Conservation (phyloP, 768 basidiomycete genomes). For the Amanita rubescens region DNA sequence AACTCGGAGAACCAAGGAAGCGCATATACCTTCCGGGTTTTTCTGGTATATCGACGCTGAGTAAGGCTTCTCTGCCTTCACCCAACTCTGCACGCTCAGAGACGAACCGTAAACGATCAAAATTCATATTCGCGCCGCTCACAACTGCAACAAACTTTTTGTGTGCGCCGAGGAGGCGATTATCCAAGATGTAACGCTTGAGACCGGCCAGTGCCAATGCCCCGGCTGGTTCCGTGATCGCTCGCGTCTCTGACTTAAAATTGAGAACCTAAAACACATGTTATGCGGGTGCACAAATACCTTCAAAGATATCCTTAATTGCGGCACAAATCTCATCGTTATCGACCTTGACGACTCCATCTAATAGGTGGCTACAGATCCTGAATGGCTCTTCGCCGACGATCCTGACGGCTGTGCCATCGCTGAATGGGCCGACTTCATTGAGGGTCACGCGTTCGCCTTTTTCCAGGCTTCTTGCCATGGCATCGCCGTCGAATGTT, state of each 20-base stretch:
- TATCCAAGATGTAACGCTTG: constrained; percentile 77
- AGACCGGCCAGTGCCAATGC: constrained; percentile 88
- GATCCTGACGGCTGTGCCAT: constrained; percentile 94
- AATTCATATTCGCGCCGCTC: constrained; percentile 99
- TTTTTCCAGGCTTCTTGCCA: constrained; percentile 72
- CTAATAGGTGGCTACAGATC: constrained; percentile 79
- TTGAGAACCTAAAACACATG: not conserved
- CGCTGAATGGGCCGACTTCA: constrained; percentile 95
- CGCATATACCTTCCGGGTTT: constrained; percentile 72
- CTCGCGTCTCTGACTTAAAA: constrained; percentile 69
- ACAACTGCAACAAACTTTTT: constrained; percentile 89
- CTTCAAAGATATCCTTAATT: constrained; percentile 98
- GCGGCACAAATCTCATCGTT: constrained; percentile 98
- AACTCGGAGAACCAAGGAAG: not conserved
- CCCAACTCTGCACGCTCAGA: constrained; percentile 97
- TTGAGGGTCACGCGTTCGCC: constrained; percentile 77
- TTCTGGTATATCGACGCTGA: constrained; percentile 94
- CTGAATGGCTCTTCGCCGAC: constrained; percentile 95
- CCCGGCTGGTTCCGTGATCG: constrained; percentile 94
- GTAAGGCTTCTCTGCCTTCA: constrained; percentile 87
- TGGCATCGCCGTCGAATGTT: constrained; percentile 91
- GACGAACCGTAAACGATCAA: constrained; percentile 94
- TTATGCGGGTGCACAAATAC: constrained; percentile 29
- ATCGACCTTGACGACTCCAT: constrained; percentile 75
- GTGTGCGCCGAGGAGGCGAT: constrained; percentile 74